Evolutionary conservation across 2,329 filamentous ascomycete species (phyloP), one percentile per base, ranked within the genome.

Genomic region (Periconia sp.): DNA sequence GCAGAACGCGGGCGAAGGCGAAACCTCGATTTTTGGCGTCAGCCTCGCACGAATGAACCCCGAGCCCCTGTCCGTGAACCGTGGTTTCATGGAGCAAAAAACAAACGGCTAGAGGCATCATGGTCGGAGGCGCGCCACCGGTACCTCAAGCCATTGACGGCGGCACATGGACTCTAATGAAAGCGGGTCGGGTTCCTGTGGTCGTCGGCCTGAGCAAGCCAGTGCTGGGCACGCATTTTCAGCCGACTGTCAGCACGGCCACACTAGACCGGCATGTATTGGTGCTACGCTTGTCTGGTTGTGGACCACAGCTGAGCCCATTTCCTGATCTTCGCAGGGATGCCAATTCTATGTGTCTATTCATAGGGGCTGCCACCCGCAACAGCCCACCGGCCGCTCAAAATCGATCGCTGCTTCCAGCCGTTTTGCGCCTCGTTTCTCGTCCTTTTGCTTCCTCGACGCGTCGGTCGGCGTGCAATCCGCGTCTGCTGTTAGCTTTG

Each of bases 191-290:
- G n/a, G n/a, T n/a, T n/a, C n/a, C n/a, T n/a, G n/a, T n/a, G n/a
- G n/a, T n/a, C n/a, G n/a, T 30, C 28, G 28, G 28, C 28, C 28
- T 30, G 10, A 30, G 28, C 28, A 15, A 30, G 23, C 12, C 28
- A 10, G 7, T 30, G 9, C 17, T 17, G 30, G 13, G 32, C 32
- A 35, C 28, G 34, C 34, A 18, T 24, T 17, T 47, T 49, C 51
- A 54, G 49, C 49, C 46, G 47, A 49, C 47, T n/a, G n/a, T n/a
- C 47, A 54, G 50, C 57, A 63, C 47, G 56, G 57, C 58, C 54
- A 57, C 48, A 49, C 26, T 35, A 34, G 29, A 22, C 30, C 50
- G 36, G 22, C 36, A 29, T 50, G 48, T 17, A 61, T 58, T 61
- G 51, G 58, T 39, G 37, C 22, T 40, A 44, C 39, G 51, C 48